Evolutionary conservation across 2,329 filamentous ascomycete genomes (phyloP), one percentile per base, ranked within the genome.

Genomic region (Hymenoscyphus infarciens): DNA sequence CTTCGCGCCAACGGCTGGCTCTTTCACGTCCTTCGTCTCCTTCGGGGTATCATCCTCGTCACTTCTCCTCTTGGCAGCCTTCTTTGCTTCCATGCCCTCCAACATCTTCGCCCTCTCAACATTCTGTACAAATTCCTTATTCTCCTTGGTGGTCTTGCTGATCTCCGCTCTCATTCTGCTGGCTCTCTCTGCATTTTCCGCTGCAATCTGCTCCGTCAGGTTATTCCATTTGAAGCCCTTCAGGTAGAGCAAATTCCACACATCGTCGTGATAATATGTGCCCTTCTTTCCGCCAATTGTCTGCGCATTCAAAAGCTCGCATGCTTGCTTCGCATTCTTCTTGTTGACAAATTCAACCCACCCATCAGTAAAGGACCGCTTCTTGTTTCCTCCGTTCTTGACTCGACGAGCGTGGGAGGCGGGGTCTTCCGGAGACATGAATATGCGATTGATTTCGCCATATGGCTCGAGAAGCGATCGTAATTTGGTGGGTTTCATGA

Each of bases 271-370:
- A 78, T 94, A 96, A 74, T 90, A 92, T 57, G 83, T 85, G 13
- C 90, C 84, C 78, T 96, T 96, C 78, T 93, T 93, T 29, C 91
- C 91, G 58, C 91, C 91, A 63, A 95, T 90, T 13, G 83, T 90
- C 66, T 84, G 84, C 52, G 89, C 88, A 73, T 96, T 96, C 57
- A 96, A 80, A 29, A 89, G 81, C 68, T 91, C 88, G 57, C 87
- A 90, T 0, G 85, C 88, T n/a, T 84, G 79, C 74, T 93, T 92
- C 39, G 91, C 91, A 66, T 93, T 87, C 66, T 82, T 82, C 76
- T 95, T 95, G 66, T 83, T 81, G 39, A 86, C 75, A 71, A 94
- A 96, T 75, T 96, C 92, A 31, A 95, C 86, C 91, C 91, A 96
- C 55, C 91, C 92, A 75, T 96, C 92, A 3, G 86, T 88, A 77